A percentile compares a stretch with the other conserved stretches of the same genome.
These are phyloP conservation scores for Hyphopichia fennica DNA, from an alignment of 1,139 yeast species.

Conservation along the genomic window DNA sequence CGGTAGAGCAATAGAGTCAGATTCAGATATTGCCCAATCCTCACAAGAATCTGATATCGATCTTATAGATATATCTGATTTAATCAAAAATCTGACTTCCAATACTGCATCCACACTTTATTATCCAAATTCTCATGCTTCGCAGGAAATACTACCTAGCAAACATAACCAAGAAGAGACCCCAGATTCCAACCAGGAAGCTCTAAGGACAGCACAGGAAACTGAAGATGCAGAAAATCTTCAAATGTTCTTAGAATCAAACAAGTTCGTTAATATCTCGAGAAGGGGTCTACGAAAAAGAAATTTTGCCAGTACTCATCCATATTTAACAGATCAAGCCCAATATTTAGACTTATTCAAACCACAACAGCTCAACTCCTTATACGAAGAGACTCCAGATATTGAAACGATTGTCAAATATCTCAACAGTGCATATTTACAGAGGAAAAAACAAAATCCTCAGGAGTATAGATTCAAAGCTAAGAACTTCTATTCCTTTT, in stretches of 20 bases:
- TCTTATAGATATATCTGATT: constrained; percentile 1
- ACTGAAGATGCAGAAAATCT: constrained; percentile 9
- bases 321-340: constrained; percentile 49
- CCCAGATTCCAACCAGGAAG: not conserved
- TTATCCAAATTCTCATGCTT: not conserved
- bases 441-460: constrained; percentile 33
- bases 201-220: not conserved
- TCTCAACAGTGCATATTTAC: constrained; percentile 36
- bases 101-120: too few species aligned
- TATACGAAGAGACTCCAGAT: constrained; percentile 36
- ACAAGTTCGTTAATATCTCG: constrained; percentile 5
- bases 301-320: constrained; percentile 48
- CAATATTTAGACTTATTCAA: constrained; percentile 44
- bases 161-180: not conserved
- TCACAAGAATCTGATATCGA: constrained; percentile 4
- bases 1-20: not conserved
- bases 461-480: constrained; percentile 41
- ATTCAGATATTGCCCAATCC: not conserved
- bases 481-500: constrained; percentile 38
- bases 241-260: constrained; percentile 7
- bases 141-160: not conserved
- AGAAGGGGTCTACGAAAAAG: constrained; percentile 43
- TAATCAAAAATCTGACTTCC: not conserved
- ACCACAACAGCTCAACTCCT: constrained; percentile 35
- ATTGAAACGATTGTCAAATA: constrained; percentile 34